Evolutionary conservation across 2,329 filamentous ascomycete species (phyloP).

Genomic region (Epicoccum nigrum): DNA sequence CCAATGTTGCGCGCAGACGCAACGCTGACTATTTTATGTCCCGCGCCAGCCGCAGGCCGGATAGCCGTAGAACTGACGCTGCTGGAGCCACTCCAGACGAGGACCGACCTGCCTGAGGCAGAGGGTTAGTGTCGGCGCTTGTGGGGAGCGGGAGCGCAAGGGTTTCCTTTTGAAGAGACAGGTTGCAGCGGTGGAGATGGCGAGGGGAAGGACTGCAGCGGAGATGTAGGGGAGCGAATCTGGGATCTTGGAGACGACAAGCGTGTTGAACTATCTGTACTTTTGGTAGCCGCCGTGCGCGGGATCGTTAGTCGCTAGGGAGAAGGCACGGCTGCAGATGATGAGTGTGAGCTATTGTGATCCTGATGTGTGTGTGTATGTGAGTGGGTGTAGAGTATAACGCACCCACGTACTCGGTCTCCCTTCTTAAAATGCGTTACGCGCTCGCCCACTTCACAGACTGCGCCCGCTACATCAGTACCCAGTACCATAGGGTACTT

Average conservation of each 20-base stretch:
- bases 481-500: slow-evolving; percentile 48
- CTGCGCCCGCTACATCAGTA: slow-evolving; percentile 53
- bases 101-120: slow-evolving; percentile 45
- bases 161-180: slow-evolving; percentile 50
- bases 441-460: slow-evolving; percentile 54
- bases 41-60: slow-evolving; percentile 51
- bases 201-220: slow-evolving; percentile 53
- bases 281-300: slow-evolving; percentile 41
- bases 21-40: slow-evolving; percentile 51
- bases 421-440: slow-evolving; percentile 54
- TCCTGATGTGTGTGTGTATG: too few species aligned
- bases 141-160: slow-evolving; percentile 50
- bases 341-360: not conserved
- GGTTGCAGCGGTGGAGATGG: slow-evolving; percentile 52
- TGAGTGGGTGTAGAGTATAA: too few species aligned
- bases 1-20: slow-evolving; percentile 43
- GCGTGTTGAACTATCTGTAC: slow-evolving; percentile 40
- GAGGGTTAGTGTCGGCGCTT: slow-evolving; percentile 40
- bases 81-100: slow-evolving; percentile 60
- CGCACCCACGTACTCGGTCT: slow-evolving; percentile 52
- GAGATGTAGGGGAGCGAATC: slow-evolving; percentile 45
- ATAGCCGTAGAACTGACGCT: slow-evolving; percentile 52
- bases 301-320: slow-evolving; percentile 29
- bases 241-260: slow-evolving; percentile 49
- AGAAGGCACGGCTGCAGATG: slow-evolving; percentile 30